Conservation (phyloP, 306 rosid genomes). For the Coriaria nepalensis region DNA sequence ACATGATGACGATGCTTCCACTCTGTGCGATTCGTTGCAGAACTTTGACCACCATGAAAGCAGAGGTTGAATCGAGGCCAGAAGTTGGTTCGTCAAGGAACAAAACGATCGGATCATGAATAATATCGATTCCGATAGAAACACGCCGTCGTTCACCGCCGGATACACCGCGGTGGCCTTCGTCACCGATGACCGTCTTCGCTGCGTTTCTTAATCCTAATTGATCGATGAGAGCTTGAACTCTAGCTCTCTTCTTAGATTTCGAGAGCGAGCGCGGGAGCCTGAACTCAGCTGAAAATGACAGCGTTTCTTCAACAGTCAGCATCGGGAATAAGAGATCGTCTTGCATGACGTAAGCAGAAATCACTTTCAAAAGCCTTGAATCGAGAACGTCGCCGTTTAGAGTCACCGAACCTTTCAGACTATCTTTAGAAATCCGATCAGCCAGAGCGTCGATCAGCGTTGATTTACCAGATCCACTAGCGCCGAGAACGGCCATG, state of each 20-base stretch:
- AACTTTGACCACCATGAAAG: conserved; percentile 90
- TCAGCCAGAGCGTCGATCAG: conserved; percentile 78
- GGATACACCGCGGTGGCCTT: conserved; percentile 80
- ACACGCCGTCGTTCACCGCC: conserved; percentile 91
- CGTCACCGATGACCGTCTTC: conserved; percentile 66
- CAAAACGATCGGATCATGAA: conserved; percentile 70
- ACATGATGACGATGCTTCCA: conserved; percentile 75
- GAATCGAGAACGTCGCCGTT: conserved; percentile 57
- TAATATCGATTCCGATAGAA: conserved; percentile 76
- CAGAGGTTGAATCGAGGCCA: conserved; percentile 79
- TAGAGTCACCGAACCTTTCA: conserved; percentile 42
- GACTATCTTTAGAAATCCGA: conserved; percentile 62
- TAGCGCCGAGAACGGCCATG: conserved; percentile 90
- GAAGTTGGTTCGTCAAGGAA: conserved; percentile 95
- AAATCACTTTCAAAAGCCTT: conserved; percentile 46
- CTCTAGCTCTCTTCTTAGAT: conserved; percentile 63
- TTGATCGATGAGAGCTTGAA: conserved; percentile 68
- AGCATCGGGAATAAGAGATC: conserved; percentile 94
- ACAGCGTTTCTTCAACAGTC: conserved; percentile 84
- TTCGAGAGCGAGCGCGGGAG: conserved; percentile 73
- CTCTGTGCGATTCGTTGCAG: conserved; percentile 68
- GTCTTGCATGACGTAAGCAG: conserved; percentile 96
- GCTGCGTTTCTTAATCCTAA: conserved; percentile 63
- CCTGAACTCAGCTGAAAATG: conserved; percentile 78
- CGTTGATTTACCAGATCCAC: conserved; percentile 90